A percentile compares a stretch with the other conserved stretches of the same genome.
Conservation (phyloP, 331 rosid genomes). For the Arachis monticola region DNA sequence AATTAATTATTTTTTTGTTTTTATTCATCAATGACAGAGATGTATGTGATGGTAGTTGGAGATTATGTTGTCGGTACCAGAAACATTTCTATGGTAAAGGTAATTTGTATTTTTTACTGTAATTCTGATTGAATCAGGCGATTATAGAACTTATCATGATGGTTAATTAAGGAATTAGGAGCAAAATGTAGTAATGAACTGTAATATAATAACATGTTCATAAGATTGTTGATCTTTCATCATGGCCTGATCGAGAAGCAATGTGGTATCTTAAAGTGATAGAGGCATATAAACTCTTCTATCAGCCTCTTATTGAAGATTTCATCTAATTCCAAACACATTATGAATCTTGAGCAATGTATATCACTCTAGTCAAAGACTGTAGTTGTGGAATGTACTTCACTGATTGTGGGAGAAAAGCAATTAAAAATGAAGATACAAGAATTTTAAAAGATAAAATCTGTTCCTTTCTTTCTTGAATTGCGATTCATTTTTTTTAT, state of each 20-base stretch:
- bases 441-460: no score
- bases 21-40: conserved; percentile 48
- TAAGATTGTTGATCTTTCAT: conserved; percentile 94
- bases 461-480: no score
- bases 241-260: conserved; percentile 74
- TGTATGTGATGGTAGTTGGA: conserved; percentile 92
- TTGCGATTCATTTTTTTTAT: no score
- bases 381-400: no score
- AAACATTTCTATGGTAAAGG: conserved; percentile 66
- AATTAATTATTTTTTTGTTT: neutral
- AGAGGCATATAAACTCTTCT: conserved; percentile 82
- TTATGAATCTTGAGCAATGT: neutral
- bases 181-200: conserved; percentile 4
- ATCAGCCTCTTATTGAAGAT: conserved; percentile 69
- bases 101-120: conserved; percentile 13
- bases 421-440: no score
- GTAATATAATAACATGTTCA: conserved; percentile 57
- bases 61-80: conserved; percentile 48
- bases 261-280: conserved; percentile 96
- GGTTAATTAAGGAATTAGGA: conserved; percentile 7
- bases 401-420: no score
- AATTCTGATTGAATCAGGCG: neutral
- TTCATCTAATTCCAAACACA: conserved; percentile 31
- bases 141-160: neutral
- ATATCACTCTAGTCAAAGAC: no score